phyloP scores from a whole-genome alignment of 1,139 yeast species.

The Suhomyces wounanorum region DNA sequence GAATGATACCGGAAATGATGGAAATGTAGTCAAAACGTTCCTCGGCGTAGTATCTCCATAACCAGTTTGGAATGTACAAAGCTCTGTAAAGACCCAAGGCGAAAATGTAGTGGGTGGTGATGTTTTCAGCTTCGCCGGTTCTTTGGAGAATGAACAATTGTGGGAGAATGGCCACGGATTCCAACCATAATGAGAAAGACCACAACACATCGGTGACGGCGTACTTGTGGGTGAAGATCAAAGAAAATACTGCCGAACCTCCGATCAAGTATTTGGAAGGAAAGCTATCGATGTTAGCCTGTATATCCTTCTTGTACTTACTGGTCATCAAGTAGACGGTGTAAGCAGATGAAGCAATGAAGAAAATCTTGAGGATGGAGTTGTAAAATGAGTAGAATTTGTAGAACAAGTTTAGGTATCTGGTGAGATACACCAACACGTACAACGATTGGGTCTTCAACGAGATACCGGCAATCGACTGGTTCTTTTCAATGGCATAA shows the following conservation, averaged over 20 bases:
- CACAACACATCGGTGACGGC: constrained; percentile 63
- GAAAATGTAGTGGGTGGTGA: constrained; percentile 90
- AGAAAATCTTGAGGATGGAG: constrained; percentile 76
- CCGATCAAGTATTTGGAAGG: constrained; percentile 69
- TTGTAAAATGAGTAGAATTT: constrained; percentile 70
- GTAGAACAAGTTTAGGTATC: constrained; percentile 74
- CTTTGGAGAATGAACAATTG: constrained; percentile 88
- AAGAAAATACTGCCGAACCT: constrained; percentile 60
- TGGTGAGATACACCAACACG: constrained; percentile 71
- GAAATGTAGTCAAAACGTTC: constrained; percentile 71
- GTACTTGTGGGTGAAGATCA: constrained; percentile 69
- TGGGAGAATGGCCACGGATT: constrained; percentile 88
- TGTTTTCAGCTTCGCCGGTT: constrained; percentile 83
- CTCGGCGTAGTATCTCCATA: constrained; percentile 77
- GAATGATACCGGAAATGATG: constrained; percentile 77
- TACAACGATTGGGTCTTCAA: constrained; percentile 85
- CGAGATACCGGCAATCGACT: constrained; percentile 81
- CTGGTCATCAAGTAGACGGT: constrained; percentile 70
- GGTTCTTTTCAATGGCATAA: constrained; percentile 64
- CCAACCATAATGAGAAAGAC: constrained; percentile 85
- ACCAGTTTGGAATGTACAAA: constrained; percentile 91
- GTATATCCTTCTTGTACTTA: constrained; percentile 60
- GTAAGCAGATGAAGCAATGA: constrained; percentile 72
- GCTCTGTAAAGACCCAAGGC: constrained; percentile 90
- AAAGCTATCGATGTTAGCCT: constrained; percentile 65